Evolutionary conservation across 176 grass and related monocot genomes (phyloP).

Genomic region (Tillandsia leiboldiana): DNA sequence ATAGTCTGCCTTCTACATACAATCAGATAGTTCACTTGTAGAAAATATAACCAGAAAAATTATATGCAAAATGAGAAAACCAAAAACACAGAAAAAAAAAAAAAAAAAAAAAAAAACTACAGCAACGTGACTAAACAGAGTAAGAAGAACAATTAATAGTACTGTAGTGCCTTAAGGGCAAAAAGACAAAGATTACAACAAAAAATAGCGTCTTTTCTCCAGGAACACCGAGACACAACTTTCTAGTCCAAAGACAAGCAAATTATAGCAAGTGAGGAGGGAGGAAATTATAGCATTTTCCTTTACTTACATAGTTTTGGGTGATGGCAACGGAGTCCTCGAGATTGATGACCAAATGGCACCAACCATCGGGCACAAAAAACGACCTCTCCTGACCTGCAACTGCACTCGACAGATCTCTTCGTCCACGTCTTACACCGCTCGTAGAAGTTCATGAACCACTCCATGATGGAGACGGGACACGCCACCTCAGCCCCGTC

Average conservation of each 20-base stretch:
- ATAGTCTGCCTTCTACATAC: too few relatives aligned
- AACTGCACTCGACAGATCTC: conserved; percentile 71
- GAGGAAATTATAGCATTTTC: background rate
- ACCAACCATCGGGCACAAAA: conserved; percentile 96
- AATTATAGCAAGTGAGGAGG: background rate
- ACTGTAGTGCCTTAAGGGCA: too few relatives aligned
- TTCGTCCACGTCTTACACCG: conserved; percentile 65
- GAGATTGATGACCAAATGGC: conserved; percentile 97
- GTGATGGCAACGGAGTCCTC: conserved; percentile 93
- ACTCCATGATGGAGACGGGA: conserved; percentile 94
- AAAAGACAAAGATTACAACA: too few relatives aligned
- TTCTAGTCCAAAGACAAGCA: conserved; percentile 1
- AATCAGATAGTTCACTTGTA: too few relatives aligned
- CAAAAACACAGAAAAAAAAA: too few relatives aligned
- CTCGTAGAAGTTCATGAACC: conserved; percentile 97
- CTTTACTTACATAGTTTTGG: conserved; percentile 83
- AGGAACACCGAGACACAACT: too few relatives aligned
- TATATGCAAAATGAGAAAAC: too few relatives aligned
- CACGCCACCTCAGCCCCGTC: conserved; percentile 87
- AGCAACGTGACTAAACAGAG: too few relatives aligned
- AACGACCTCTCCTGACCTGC: conserved; percentile 58
- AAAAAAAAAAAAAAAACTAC: too few relatives aligned
- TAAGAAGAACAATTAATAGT: too few relatives aligned
- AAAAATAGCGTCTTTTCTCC: too few relatives aligned
- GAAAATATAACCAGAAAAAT: too few relatives aligned